Evolutionary conservation across 108 stramenopile genomes (phyloP), one percentile per base, ranked within the genome.

Genomic region (Ochromonas danica): DNA sequence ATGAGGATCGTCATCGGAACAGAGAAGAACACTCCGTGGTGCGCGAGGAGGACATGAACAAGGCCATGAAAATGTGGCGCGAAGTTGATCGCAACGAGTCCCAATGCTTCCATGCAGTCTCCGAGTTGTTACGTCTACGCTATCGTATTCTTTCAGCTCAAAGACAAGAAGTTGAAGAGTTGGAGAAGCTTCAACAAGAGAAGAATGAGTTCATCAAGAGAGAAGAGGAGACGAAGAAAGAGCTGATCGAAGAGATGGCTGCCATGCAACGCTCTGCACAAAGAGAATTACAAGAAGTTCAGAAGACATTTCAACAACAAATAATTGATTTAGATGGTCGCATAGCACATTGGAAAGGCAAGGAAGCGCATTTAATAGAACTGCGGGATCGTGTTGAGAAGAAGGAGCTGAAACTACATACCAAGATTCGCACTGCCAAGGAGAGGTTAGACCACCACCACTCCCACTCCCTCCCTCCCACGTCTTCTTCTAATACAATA

Each of bases 111-210:
- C 25, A 31, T 31, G 63, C 63, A 6, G 63, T 67, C 31, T 28
- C 63, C 3, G 63, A 67, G 35, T 36, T 67, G 63, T 67, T 67
- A 25, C 3, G 25, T 14, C 31, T 67, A 10, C 17, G 63, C 17
- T 67, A 14, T 31, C 17, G 31, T 31, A 67, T 67, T 36, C 3
- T 67, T 3, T 14, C 25, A 6, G 63, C 63, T 14, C 63, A 67
- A 67, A 28, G 63, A 28, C 14, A 67, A 67, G 63, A 67, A 67
- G 25, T 67, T 6, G 63, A 67, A 31, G 63, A 28, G 31, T 67
- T 67, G 31, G 63, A 67, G 35, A 67, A 6, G 33, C 35, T 67
- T 35, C 63, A 67, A 31, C 17, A 36, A 28, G 63, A 67, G 3
- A 28, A 36, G 31, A 25, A 67, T 6, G 17, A 67, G 3, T 67